Conservation (phyloP, 768 basidiomycete species). For the Termitomyces heimii region DNA sequence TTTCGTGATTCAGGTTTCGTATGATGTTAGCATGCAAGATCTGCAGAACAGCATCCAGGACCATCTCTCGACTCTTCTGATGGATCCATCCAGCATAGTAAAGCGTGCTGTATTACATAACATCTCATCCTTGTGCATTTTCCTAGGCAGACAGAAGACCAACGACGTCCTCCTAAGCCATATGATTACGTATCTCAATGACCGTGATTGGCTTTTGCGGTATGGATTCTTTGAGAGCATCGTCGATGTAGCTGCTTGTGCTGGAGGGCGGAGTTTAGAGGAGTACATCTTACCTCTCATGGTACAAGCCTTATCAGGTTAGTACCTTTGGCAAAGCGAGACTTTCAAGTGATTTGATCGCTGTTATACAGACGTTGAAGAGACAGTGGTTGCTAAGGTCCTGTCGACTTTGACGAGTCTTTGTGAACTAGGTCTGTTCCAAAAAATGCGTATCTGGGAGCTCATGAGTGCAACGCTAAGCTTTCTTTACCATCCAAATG, state of each 20-base stretch:
- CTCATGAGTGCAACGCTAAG: conserved; percentile 83
- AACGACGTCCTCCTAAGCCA: conserved; percentile 93
- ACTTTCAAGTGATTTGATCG: background rate
- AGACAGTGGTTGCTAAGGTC: conserved; percentile 89
- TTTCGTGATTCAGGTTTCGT: conserved; percentile 60
- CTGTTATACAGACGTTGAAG: conserved; percentile 73
- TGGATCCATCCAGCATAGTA: conserved; percentile 85
- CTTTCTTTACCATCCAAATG: conserved; percentile 92
- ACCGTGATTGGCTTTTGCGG: conserved; percentile 88
- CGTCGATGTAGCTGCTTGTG: conserved; percentile 92
- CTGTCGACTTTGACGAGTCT: conserved; percentile 83
- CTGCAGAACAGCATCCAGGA: conserved; percentile 83
- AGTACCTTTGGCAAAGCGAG: conserved; percentile 10
- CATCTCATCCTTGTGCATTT: conserved; percentile 86
- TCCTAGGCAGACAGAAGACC: conserved; percentile 88
- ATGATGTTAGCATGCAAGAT: conserved; percentile 83
- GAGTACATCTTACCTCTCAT: conserved; percentile 97
- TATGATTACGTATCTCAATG: conserved; percentile 79
- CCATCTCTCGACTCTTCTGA: conserved; percentile 77
- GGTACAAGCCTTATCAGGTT: conserved; percentile 92
- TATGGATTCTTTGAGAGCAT: conserved; percentile 94
- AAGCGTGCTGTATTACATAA: conserved; percentile 87
- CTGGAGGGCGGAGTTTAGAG: conserved; percentile 86
- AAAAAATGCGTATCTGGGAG: conserved; percentile 97
- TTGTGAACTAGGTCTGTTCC: conserved; percentile 85